A percentile compares a stretch with the other conserved stretches of the same genome.
phyloP scores from a whole-genome alignment of 495 filamentous ascomycete species.

The Patellaria atrata region DNA sequence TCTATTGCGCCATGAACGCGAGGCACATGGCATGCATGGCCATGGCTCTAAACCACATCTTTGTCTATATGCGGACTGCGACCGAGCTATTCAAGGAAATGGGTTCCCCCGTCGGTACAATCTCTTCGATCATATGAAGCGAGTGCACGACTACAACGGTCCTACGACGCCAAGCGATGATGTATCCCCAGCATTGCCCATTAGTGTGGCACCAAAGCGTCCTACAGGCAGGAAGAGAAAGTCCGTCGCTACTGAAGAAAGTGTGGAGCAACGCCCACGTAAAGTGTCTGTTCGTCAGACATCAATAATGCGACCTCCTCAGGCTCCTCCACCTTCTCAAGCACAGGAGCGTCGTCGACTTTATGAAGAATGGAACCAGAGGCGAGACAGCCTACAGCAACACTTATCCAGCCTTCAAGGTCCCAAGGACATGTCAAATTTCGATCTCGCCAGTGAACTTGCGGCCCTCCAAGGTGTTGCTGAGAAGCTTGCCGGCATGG shows the following conservation, averaged over 20 bases:
- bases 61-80: conserved; percentile 72
- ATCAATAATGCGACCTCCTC: conserved; percentile 3
- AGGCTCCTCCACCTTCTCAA: conserved; percentile 1
- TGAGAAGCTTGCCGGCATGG: too few relatives aligned
- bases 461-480: conserved; percentile 4
- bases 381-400: conserved; percentile 9
- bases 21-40: conserved; percentile 88
- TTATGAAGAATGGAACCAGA: conserved; percentile 7
- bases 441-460: conserved; percentile 12
- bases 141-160: conserved; percentile 62
- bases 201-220: neutral
- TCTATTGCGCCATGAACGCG: conserved; percentile 84
- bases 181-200: conserved; percentile 6
- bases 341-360: conserved; percentile 5
- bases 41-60: conserved; percentile 82
- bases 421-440: conserved; percentile 13
- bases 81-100: conserved; percentile 60
- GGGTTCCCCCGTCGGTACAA: conserved; percentile 93
- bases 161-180: conserved; percentile 7
- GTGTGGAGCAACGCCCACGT: too few relatives aligned
- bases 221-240: conserved; percentile 12
- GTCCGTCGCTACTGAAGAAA: conserved; percentile 8
- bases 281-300: too few relatives aligned
- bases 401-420: conserved; percentile 9
- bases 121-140: conserved; percentile 83